Conservation (phyloP, 139 green algal genomes). For the Nannochloris sp. region DNA sequence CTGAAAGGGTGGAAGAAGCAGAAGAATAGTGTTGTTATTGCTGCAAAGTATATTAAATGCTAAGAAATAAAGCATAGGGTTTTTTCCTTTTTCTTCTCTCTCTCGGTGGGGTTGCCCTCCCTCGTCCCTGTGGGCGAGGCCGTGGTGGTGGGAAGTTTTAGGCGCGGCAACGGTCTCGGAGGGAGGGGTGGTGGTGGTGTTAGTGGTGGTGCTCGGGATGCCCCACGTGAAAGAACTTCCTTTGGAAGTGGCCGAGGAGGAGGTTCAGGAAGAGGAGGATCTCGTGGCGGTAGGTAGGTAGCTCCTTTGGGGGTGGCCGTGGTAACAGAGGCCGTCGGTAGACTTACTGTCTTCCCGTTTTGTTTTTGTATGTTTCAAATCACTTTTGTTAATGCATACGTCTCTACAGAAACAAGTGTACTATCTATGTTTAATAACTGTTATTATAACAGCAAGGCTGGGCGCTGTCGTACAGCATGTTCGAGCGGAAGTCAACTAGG, state of each 20-base stretch:
- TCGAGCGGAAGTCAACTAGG: too few relatives aligned
- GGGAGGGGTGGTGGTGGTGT: not conserved
- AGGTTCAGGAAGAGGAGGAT: not conserved
- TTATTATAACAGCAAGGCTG: too few relatives aligned
- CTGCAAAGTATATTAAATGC: constrained; percentile 10
- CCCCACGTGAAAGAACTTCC: not conserved
- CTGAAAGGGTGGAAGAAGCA: constrained; percentile 2
- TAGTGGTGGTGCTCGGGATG: not conserved
- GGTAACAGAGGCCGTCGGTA: not conserved
- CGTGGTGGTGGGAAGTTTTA: not conserved
- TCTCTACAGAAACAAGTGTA: too few relatives aligned
- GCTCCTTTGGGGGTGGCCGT: not conserved
- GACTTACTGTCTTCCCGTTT: too few relatives aligned
- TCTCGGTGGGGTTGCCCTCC: not conserved
- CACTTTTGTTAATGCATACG: too few relatives aligned
- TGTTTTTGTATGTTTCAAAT: too few relatives aligned
- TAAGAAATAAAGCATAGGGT: not conserved
- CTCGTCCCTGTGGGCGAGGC: not conserved
- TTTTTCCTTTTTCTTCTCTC: not conserved
- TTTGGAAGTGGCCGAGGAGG: not conserved
- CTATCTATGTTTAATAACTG: too few relatives aligned
- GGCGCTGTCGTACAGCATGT: too few relatives aligned
- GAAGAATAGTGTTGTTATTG: constrained; percentile 8
- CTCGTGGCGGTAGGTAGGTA: not conserved
- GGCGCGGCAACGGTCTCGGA: not conserved